Evolutionary conservation across 345 rosid species (phyloP).

Genomic region (Aegle marmelos): DNA sequence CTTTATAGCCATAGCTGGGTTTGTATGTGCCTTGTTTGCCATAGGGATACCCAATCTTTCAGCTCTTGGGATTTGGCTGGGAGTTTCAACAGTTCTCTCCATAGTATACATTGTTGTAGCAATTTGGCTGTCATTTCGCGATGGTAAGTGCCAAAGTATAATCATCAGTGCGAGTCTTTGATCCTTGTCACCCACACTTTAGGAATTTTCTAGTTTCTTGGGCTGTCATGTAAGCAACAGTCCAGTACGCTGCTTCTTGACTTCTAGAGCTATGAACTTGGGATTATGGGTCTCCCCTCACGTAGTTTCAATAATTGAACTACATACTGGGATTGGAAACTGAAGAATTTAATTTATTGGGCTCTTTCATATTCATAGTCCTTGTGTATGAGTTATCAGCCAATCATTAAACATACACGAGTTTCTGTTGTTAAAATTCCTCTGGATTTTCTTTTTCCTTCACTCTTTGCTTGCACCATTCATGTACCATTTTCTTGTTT

Average conservation of each 20-base stretch:
- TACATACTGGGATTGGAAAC: not conserved
- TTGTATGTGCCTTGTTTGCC: constrained; percentile 64
- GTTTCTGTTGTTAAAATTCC: not conserved
- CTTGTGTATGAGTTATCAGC: not conserved
- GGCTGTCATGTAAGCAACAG: not conserved
- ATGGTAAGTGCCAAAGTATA: constrained; percentile 44
- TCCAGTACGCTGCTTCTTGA: not conserved
- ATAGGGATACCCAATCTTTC: constrained; percentile 83
- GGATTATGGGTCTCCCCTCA: not conserved
- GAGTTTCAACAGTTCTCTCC: constrained; percentile 68
- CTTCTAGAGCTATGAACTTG: not conserved
- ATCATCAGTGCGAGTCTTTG: not conserved
- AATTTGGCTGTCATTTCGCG: constrained; percentile 51
- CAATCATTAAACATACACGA: not conserved
- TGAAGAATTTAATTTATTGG: not conserved
- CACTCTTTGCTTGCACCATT: not conserved
- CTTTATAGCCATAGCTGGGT: constrained; percentile 49
- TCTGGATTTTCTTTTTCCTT: not conserved
- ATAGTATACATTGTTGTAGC: constrained; percentile 60
- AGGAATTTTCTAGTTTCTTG: not conserved
- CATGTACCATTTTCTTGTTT: not conserved
- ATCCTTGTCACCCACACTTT: not conserved
- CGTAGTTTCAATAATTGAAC: not conserved
- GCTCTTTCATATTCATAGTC: not conserved
- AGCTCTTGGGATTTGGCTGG: constrained; percentile 83